Evolutionary conservation across 2,329 filamentous ascomycete species (phyloP), one percentile per base, ranked within the genome.

Genomic region (Huntiella bhutanensis): DNA sequence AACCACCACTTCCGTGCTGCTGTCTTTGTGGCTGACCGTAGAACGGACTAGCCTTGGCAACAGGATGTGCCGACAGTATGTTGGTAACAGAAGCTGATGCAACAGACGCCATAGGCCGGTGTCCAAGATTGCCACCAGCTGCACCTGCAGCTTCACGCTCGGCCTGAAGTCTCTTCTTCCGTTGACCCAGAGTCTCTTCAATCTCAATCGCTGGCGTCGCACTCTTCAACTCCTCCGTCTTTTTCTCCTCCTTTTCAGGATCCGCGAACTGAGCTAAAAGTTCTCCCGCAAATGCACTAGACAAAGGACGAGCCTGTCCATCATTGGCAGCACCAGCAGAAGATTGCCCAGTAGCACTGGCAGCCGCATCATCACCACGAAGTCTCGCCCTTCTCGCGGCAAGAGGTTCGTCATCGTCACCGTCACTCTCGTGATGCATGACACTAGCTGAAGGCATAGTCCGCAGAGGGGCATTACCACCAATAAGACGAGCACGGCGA

Each of bases 131-230:
- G 59, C 58, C 62, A 58, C 73, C 71, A 52, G 72, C 71, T 37
- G 67, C 63, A 51, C 73, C 70, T 22, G 73, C 70, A 5, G 77
- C 77, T 59, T 82, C 77, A 19, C 68, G 67, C 55, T 79, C 75
- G 5, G 77, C 75, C 57, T 86, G 81, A 1, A 91, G 66, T 19
- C 83, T 73, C 22, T 75, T 75, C 1, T 82, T 76, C 8, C 83
- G 76, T 58, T 88, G 81, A 7, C 82, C 83, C 0, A 91, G 66
- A 0, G 83, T 88, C 57, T 91, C 83, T 54, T 85, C 80, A 52
- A 78, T 80, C 51, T 70, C 67, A 15, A 56, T 52, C 48, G 62
- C 54, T 73, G 48, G 43, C 17, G 43, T 49, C 28, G 38, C 44
- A 33, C 46, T 48, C 41, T 44, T 48, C 33, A 33, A 60, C 11